Base-by-base conservation (phyloP, 768 basidiomycete species). In the Flagelloscypha sp. region DNA sequence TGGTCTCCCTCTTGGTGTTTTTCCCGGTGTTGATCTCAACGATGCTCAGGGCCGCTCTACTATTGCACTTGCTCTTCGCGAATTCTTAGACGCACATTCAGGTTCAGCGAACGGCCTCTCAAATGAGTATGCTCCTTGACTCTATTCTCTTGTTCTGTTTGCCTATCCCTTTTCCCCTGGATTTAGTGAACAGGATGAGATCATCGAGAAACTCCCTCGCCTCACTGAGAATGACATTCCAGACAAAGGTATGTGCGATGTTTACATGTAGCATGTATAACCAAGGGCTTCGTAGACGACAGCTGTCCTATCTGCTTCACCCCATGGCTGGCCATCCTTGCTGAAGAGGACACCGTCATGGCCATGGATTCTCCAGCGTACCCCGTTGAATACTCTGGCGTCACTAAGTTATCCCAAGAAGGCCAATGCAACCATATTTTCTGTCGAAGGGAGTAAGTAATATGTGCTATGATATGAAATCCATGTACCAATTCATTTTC, bases 311-410 rank as follows among this genome's bases (percentile, higher is more conserved):
- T 89, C 45, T 89, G 86, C 54, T 68, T 80, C 43, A 79, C 70
- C 22, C 61, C 81, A 0, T 78, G 79, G 47, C 63, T 70, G n/a
- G 72, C 80, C 8, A 60, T 81, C 12, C 53, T 88, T 16, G 71
- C 83, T 1, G 81, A 87, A 44, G 82, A 85, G 50, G 84, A 89
- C 55, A 68, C 68, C 33, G 81, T 82, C 1, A 48, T 60, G 16
- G 85, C 67, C 6, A 81, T 87, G 78, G 84, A 87, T 48, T 82
- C 84, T 2, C 83, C 84, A 4, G 81, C 84, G 7, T 70, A 80
- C 41, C 70, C 82, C 11, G 44, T 63, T n/a, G 79, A 84, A 42
- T 68, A 76, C 24, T 55, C 82, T 1, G 86, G 86, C 3, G 74
- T 87, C 15, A 84, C 83, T 15, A 70, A 63, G 44, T 57, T 89